Conservation (phyloP, 179 eudicot genomes). For the Amaranthus tricolor region DNA sequence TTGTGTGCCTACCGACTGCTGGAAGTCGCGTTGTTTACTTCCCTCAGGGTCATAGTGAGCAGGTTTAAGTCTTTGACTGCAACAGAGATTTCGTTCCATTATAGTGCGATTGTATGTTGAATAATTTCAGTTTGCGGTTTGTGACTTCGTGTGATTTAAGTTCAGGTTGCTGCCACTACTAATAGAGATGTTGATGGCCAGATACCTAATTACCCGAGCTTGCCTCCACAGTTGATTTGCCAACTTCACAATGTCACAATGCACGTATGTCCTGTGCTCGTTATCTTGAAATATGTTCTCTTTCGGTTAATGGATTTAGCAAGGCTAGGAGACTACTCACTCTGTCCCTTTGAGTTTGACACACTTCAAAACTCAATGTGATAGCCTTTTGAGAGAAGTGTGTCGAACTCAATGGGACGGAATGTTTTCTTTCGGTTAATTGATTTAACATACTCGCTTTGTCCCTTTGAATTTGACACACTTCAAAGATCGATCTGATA, state of each 20-base stretch:
- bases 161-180: constrained; percentile 90
- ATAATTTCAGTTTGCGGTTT: constrained; percentile 9
- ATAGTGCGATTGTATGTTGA: neutral
- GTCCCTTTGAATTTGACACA: too few species aligned
- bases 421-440: neutral
- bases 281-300: constrained; percentile 7
- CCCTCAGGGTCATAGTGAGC: constrained; percentile 98
- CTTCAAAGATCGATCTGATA: too few species aligned
- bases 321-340: too few species aligned
- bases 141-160: constrained; percentile 17
- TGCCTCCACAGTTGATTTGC: constrained; percentile 90
- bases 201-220: constrained; percentile 86
- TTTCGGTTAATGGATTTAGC: neutral
- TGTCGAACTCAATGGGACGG: too few species aligned
- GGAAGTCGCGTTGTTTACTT: constrained; percentile 93
- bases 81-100: constrained; percentile 2
- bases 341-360: too few species aligned
- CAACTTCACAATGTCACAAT: constrained; percentile 98
- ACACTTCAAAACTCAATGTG: too few species aligned
- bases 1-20: constrained; percentile 72
- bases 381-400: too few species aligned
- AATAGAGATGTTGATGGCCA: constrained; percentile 88
- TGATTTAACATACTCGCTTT: neutral
- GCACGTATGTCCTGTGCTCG: constrained; percentile 63
- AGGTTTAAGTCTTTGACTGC: constrained; percentile 41